phyloP scores from a whole-genome alignment of 2,329 filamentous ascomycete genomes.

The Nemania sp. region DNA sequence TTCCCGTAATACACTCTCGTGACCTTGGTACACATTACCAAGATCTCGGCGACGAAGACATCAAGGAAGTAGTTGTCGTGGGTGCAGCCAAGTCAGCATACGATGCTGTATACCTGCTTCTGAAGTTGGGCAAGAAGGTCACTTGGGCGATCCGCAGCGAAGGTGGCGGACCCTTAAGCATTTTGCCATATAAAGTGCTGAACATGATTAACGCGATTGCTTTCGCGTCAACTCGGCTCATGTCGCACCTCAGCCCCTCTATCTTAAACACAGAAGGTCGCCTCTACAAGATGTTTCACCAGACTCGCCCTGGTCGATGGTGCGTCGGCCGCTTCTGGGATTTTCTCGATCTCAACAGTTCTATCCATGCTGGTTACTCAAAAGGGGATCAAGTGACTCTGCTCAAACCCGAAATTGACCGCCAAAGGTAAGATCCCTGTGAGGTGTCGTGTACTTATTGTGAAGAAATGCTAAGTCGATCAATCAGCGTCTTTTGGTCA shows the following conservation, averaged over 20 bases:
- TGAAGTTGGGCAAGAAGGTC: conserved; percentile 35
- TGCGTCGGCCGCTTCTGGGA: conserved; percentile 31
- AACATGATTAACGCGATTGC: conserved; percentile 31
- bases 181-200: conserved; percentile 32
- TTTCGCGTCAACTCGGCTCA: conserved; percentile 31
- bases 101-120: conserved; percentile 36
- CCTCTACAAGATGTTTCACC: conserved; percentile 29
- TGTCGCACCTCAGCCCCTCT: conserved; percentile 33
- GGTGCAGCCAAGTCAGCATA: conserved; percentile 38
- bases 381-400: conserved; percentile 32
- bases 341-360: conserved; percentile 31
- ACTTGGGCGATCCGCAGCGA: conserved; percentile 36
- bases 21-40: conserved; percentile 30
- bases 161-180: conserved; percentile 30
- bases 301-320: conserved; percentile 26
- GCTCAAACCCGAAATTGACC: conserved; percentile 33
- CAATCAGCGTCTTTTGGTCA: conserved; percentile 34
- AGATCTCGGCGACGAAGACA: conserved; percentile 15
- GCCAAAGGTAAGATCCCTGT: conserved; percentile 29
- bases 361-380: conserved; percentile 29
- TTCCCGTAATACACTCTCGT: conserved; percentile 34
- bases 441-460: neutral
- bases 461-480: conserved; percentile 8
- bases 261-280: conserved; percentile 30
- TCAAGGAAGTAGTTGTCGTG: conserved; percentile 31